Evolutionary conservation across 2,329 filamentous ascomycete genomes (phyloP), one percentile per base, ranked within the genome.

Genomic region (Pyricularia pennisetigena): DNA sequence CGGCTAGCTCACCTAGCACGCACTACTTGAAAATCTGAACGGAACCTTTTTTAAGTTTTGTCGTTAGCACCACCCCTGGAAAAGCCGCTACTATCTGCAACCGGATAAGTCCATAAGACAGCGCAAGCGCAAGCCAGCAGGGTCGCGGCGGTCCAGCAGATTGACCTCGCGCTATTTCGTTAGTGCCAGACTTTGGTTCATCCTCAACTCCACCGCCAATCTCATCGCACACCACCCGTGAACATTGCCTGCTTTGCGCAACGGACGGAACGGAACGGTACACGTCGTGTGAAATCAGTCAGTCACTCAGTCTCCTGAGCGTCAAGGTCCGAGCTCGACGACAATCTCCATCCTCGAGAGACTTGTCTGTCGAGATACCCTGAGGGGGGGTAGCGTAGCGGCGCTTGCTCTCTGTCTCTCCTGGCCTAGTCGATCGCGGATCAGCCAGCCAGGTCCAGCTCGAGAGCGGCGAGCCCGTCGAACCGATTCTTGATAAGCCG

Each of bases 191-290:
- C 63, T 23, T 57, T 63, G 57, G 57, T 61, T 61, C 57, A 61
- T 61, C 57, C 57, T 61, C 32, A 57, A 28, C 29, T 68, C 67
- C 67, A 68, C 67, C 67, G 57, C 66, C 66, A 67, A 67, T 67
- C 35, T 67, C 66, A 57, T 66, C 64, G 24, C 57, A 61, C 57
- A 61, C 57, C 57, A 61, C 57, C 57, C 57, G 57, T 23, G n/a
- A 24, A n/a, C 57, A 24, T 61, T 61, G 57, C 23, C 24, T 61
- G 23, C 57, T 26, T 61, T 61, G 57, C 57, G 57, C 57, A 20
- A n/a, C 41, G 41, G 41, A n/a, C 41, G 41, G 41, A 20, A 49
- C 41, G 41, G 41, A 20, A 49, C 41, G 41, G 41, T 49, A 61
- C 57, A 61, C 57, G 57, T 61, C 57, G 57, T 61, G n/a, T 23